Base-by-base conservation (phyloP, 306 rosid genomes). In the Glycine latifolia region DNA sequence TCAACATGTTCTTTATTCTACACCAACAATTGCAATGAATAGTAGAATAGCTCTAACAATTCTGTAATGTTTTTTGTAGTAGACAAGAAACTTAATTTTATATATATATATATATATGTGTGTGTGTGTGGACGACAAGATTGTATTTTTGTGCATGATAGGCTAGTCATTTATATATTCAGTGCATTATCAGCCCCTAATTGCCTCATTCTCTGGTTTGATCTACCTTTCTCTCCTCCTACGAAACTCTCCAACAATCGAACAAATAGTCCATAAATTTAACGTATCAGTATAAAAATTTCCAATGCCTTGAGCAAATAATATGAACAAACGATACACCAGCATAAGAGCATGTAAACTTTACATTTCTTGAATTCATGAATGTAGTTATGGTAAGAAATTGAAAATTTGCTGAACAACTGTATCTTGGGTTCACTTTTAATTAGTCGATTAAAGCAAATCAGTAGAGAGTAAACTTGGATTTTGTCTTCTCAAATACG, bases 401-500 rank as follows among this genome's bases (percentile, higher is more conserved):
- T 35, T 82, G 37, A 12, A 55, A 17, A 6, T 44, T 78, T 52
- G 56, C 9, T 10, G 58, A 66, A 53, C 74, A 77, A 71, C 15
- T 62, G 55, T 67, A 67, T 52, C 14, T 35, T 37, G 59, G 8
- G 41, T 70, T 71, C 75, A 53, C 50, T 71, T 46, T 35, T 63
- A 55, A 50, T 17, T 33, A 44, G 53, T 31, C n/a, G 20, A 41
- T 66, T 26, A 54, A 53, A 50, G 20, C 43, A 60, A 46, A 59
- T 85, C 79, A 85, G 67, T 87, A 85, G 77, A 89, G 66, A 74
- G 78, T 35, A 65, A 92, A 93, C 67, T 91, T 90, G 47, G 82
- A 86, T 88, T 86, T 95, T 31, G 97, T 91, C 85, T 88, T 90
- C 90, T 91, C 97, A 77, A 95, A 95, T 43, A 95, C 97, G 85